Evolutionary conservation across 495 filamentous ascomycete species (phyloP), one percentile per base, ranked within the genome.

Genomic region (Cudoniella acicularis): DNA sequence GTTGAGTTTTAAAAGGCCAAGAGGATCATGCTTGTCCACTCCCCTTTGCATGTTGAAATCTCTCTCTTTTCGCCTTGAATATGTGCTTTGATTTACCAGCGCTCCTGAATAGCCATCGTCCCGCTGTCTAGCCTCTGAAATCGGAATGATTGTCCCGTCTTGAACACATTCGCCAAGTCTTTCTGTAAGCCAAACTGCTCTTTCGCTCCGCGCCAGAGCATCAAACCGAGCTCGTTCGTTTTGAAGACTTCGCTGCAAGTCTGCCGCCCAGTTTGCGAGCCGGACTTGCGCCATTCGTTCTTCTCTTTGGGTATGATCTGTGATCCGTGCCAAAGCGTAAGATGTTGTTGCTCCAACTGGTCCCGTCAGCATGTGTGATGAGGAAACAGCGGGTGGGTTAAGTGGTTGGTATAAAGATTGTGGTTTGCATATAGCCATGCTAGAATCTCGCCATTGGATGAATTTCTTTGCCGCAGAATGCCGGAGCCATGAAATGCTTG

Each of bases 401-500:
- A 67, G 54, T 9, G 64, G 60, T 56, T 66, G 57, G 63, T 69
- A 71, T 16, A 71, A 59, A 25, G 49, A 49, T 41, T 58, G 57
- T 23, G 48, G 46, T 43, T 40, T 63, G 6, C 64, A 66, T 24
- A 61, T 51, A 18, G 66, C 64, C 48, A 69, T 52, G 25, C 60
- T 56, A 10, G 54, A 62, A 20, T 61, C 62, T 10, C 85, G 81
- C 79, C 84, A 88, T 41, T 84, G 80, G n/a, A 93, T 71, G 61
- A 92, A 88, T 70, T 96, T 97, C 72, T 87, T 90, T 1, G 92
- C 92, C 10, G 92, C 86, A 2, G 86, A 78, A 70, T 98, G 90
- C 41, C 94, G 85, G 26, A 98, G 82, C 81, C 89, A 92, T n/a
- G 90, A 83, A 24, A 90, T 79, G 52, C 88, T 91, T 45, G 95